A percentile compares a stretch with the other conserved stretches of the same genome.
These are phyloP conservation scores for Linum lewisii DNA, from an alignment of 345 rosid species.

Conservation along the genomic window DNA sequence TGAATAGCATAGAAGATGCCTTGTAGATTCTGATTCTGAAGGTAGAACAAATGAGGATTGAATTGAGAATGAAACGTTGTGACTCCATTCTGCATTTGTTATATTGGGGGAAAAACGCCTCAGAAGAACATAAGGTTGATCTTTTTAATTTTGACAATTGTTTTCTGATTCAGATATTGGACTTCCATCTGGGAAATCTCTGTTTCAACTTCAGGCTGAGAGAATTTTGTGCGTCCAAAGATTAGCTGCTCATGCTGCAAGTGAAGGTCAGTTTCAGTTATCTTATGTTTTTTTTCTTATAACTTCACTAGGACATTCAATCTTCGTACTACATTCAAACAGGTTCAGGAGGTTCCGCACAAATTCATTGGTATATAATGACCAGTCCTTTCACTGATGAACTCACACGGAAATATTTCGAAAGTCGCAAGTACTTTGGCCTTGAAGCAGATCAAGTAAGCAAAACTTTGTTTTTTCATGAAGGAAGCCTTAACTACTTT, in stretches of 20 bases:
- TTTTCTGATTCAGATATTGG: conserved; percentile 50
- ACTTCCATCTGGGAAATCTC: conserved; percentile 93
- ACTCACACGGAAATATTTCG: conserved; percentile 65
- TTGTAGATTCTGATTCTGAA: no score
- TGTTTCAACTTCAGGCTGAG: conserved; percentile 95
- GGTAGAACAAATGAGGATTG: no score
- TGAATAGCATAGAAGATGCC: no score
- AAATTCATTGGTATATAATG: conserved; percentile 95
- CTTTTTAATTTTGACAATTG: no score
- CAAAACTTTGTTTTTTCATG: not conserved
- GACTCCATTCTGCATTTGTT: no score
- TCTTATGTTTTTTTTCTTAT: conserved; percentile 5
- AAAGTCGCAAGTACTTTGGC: conserved; percentile 75
- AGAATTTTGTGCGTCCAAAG: conserved; percentile 80
- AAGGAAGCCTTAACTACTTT: not conserved
- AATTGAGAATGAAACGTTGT: no score
- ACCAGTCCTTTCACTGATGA: conserved; percentile 97
- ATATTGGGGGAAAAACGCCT: no score
- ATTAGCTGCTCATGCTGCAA: conserved; percentile 72
- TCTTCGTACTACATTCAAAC: conserved; percentile 13
- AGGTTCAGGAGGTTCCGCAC: conserved; percentile 51
- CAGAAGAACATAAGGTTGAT: no score
- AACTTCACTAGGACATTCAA: conserved; percentile 8
- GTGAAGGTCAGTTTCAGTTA: conserved; percentile 50
- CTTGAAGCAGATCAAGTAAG: conserved; percentile 89